Evolutionary conservation across 345 rosid genomes (phyloP).

Genomic region (Brassica rapa): DNA sequence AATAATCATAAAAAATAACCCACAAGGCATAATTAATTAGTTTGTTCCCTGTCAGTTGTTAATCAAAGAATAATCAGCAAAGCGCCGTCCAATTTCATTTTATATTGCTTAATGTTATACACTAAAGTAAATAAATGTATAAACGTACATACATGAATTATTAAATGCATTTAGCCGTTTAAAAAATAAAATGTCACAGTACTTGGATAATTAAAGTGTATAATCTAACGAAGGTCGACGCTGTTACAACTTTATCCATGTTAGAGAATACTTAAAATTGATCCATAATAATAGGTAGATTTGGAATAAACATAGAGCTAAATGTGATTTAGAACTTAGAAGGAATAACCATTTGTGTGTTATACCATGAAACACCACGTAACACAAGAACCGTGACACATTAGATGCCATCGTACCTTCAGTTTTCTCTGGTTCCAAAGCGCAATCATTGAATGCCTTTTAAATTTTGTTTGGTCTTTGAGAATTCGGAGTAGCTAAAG

Average conservation of each 20-base stretch:
- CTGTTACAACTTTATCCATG: background rate
- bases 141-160: background rate
- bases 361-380: background rate
- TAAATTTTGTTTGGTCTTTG: conserved; percentile 5
- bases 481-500: conserved; percentile 13
- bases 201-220: background rate
- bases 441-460: conserved; percentile 8
- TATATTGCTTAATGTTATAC: conserved; percentile 32
- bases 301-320: background rate
- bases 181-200: background rate
- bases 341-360: background rate
- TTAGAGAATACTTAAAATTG: background rate
- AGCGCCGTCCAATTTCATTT: conserved; percentile 32
- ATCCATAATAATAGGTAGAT: background rate
- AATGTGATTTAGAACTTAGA: background rate
- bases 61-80: conserved; percentile 30
- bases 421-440: background rate
- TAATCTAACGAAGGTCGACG: background rate
- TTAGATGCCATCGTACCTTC: background rate
- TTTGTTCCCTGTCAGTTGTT: conserved; percentile 39
- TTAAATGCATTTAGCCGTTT: conserved; percentile 4
- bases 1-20: conserved; percentile 1
- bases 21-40: conserved; percentile 16
- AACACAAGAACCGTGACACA: conserved; percentile 7
- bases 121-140: conserved; percentile 18